Evolutionary conservation across 768 basidiomycete species (phyloP).

Genomic region (Tylopilus sp.): DNA sequence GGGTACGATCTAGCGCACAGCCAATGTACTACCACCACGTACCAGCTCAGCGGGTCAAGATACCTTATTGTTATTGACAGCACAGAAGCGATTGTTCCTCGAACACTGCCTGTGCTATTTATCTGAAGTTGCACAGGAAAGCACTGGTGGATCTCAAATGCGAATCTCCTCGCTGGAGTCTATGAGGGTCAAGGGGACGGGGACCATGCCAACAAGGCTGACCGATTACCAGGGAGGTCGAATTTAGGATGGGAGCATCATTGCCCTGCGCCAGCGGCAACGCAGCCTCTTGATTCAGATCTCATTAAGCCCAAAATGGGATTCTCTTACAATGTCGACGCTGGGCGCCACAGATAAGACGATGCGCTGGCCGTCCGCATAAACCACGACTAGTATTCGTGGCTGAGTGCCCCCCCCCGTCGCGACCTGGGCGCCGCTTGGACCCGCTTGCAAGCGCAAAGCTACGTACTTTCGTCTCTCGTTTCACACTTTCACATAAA

Average conservation of each 20-base stretch:
- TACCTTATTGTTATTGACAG: conserved; percentile 1
- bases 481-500: conserved; percentile 11
- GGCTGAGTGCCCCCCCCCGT: no score
- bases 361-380: background rate
- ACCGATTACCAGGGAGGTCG: conserved; percentile 11
- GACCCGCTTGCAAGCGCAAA: background rate
- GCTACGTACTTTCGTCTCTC: conserved; percentile 1
- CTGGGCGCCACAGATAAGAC: background rate
- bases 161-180: conserved; percentile 14
- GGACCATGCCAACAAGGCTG: conserved; percentile 20
- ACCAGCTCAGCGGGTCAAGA: no score
- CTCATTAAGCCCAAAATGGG: conserved; percentile 7
- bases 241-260: background rate
- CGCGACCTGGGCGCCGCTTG: no score
- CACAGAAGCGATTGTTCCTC: conserved; percentile 2
- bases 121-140: background rate
- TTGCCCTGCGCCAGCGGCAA: background rate
- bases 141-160: conserved; percentile 13
- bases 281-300: background rate
- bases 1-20: no score
- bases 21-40: no score
- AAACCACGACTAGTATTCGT: background rate
- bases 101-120: conserved; percentile 13
- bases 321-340: background rate
- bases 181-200: conserved; percentile 18